A percentile compares a stretch with the other conserved stretches of the same genome.
Conservation (phyloP, 176 grass and related monocot genomes). For the Pharus latifolius region DNA sequence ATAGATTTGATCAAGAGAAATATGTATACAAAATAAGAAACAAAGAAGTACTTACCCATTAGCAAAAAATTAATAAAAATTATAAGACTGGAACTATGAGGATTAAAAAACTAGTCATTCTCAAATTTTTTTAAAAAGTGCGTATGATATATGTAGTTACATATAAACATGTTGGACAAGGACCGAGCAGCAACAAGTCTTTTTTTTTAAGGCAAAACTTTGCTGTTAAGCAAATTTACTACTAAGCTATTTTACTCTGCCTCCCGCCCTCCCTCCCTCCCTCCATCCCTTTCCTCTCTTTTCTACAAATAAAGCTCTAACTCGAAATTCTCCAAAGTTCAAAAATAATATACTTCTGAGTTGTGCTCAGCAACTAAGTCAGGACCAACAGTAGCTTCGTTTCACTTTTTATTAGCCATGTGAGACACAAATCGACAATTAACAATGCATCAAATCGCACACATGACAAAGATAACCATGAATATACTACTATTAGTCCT, state of each 20-base stretch:
- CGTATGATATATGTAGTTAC: background rate
- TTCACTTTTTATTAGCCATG: background rate
- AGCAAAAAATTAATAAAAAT: too few species aligned
- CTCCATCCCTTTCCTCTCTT: background rate
- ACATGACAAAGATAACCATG: background rate
- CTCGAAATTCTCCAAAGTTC: background rate
- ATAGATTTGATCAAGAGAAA: too few species aligned
- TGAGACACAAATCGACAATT: background rate
- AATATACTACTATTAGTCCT: background rate
- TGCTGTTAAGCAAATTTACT: background rate
- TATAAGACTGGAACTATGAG: too few species aligned
- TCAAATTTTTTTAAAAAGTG: too few species aligned
- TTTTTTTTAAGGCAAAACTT: background rate
- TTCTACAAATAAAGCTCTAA: background rate
- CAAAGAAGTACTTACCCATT: too few species aligned
- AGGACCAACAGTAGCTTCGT: background rate
- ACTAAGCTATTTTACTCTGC: too few species aligned
- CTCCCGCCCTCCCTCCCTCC: background rate
- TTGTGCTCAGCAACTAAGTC: background rate
- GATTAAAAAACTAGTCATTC: too few species aligned
- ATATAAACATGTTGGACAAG: background rate
- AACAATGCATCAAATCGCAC: constrained; percentile 12
- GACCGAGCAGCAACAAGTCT: background rate
- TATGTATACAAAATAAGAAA: too few species aligned
- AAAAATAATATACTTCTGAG: background rate